phyloP scores from a whole-genome alignment of 345 rosid genomes.

The Citrus glauca region DNA sequence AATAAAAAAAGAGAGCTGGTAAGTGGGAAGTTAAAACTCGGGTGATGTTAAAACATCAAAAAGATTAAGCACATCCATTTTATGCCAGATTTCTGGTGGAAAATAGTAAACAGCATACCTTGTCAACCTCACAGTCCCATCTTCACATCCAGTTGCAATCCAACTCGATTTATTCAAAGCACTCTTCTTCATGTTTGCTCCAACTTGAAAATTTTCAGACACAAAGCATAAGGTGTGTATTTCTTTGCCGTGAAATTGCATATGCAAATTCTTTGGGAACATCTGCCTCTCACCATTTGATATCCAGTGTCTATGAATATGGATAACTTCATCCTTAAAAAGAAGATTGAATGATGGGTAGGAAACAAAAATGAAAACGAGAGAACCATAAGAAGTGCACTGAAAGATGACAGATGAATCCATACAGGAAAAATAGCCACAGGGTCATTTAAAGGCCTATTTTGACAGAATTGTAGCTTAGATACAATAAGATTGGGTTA shows the following conservation, averaged over 20 bases:
- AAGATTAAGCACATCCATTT: background rate
- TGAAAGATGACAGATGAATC: background rate
- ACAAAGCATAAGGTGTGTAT: conserved; percentile 85
- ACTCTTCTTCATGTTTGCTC: conserved; percentile 27
- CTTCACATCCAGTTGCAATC: conserved; percentile 97
- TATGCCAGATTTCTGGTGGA: conserved; percentile 6
- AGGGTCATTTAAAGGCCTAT: background rate
- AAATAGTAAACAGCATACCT: conserved; percentile 39
- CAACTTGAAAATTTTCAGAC: conserved; percentile 31
- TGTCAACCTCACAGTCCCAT: conserved; percentile 95
- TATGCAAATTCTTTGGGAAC: conserved; percentile 66
- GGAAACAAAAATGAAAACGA: background rate
- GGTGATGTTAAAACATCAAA: background rate
- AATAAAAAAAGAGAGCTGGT: background rate
- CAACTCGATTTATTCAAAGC: conserved; percentile 50
- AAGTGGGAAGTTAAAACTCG: background rate
- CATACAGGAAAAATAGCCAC: background rate
- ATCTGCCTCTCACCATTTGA: conserved; percentile 41
- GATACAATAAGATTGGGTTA: background rate
- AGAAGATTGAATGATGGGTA: conserved; percentile 13
- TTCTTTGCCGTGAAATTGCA: conserved; percentile 96
- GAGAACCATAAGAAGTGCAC: background rate
- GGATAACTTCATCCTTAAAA: conserved; percentile 77
- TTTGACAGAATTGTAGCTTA: background rate
- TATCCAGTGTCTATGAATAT: conserved; percentile 64